Base-by-base conservation (phyloP, 2,329 filamentous ascomycete genomes). In the Alternaria sp. region DNA sequence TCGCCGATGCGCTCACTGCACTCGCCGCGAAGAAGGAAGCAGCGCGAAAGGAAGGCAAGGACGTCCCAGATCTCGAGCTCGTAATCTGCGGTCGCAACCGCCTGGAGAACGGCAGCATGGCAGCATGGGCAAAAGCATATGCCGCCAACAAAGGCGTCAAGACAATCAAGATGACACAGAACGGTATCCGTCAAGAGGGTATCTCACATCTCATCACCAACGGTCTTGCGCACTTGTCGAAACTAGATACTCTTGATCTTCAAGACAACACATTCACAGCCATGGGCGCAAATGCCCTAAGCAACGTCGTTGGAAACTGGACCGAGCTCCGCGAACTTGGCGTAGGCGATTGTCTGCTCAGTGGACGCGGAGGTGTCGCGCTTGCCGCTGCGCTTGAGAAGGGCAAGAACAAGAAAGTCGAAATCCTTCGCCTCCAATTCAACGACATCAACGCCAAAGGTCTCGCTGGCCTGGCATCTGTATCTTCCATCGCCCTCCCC, bases 241-340 rank as follows among this genome's bases (percentile, higher is more conserved):
- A 83, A 42, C 84, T 99, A 54, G 83, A 89, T 74, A 85, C 93
- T 13, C 81, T 99, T 52, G 95, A 99, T 80, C 82, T 99, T 61
- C 94, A 99, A 78, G 95, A 99, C 80, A 99, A 99, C 80, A 98
- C 95, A 0, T 98, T 98, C 77, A 98, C 94, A 9, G 78, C 89
- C 37, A 83, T 85, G 62, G 95, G 93, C 24, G 91, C 92, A 29
- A 89, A 84, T 69, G 92, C 92, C 10, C 84, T 99, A 52, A 89
- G 91, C 37, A 86, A 84, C 66, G 91, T 92, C 5, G 84, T 94
- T 23, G 83, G 86, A 1, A 84, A 84, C 57, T 99, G 94, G 94
- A 78, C 85, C 0, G 82, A 86, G 37, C 82, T 99, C 46, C 84
- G 86, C 65, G 95, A 98, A 78, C 85, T 99, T 13, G 93, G 92